Evolutionary conservation across 768 basidiomycete species (phyloP).

Genomic region (Sistotremastrum niveocremeum): DNA sequence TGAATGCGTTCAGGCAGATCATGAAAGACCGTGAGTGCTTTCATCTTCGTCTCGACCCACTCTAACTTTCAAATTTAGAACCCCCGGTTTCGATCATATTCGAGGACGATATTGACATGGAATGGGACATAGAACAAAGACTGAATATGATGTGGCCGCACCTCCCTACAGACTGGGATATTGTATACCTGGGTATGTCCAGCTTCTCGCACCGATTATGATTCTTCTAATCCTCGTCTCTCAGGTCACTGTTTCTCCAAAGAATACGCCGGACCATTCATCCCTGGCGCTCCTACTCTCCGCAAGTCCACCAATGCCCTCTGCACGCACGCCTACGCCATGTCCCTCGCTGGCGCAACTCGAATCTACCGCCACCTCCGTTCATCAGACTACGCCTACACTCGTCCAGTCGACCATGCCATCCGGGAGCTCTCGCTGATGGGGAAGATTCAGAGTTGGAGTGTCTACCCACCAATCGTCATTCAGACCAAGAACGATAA

Average conservation of each 20-base stretch:
- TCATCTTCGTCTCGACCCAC: constrained; percentile 11
- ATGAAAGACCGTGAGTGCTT: constrained; percentile 9
- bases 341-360: constrained; percentile 46
- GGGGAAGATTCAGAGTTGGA: constrained; percentile 22
- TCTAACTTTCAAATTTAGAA: constrained; percentile 6
- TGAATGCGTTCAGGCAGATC: constrained; percentile 7
- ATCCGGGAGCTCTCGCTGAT: constrained; percentile 53
- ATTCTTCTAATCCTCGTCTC: no score
- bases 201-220: no score
- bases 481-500: no score
- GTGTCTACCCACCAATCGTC: no score
- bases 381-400: constrained; percentile 59
- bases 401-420: constrained; percentile 65
- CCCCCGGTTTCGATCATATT: constrained; percentile 35
- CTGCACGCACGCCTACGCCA: constrained; percentile 63
- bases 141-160: constrained; percentile 12
- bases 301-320: constrained; percentile 1
- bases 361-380: constrained; percentile 44
- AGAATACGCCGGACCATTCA: constrained; percentile 31
- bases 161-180: constrained; percentile 55
- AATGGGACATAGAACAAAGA: constrained; percentile 38
- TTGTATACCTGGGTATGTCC: constrained; percentile 49
- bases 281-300: constrained; percentile 13
- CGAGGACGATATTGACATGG: constrained; percentile 75
- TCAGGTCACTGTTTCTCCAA: constrained; percentile 73